Conservation (phyloP, 1,284 basidiomycete genomes). For the Ganoderma sp. region DNA sequence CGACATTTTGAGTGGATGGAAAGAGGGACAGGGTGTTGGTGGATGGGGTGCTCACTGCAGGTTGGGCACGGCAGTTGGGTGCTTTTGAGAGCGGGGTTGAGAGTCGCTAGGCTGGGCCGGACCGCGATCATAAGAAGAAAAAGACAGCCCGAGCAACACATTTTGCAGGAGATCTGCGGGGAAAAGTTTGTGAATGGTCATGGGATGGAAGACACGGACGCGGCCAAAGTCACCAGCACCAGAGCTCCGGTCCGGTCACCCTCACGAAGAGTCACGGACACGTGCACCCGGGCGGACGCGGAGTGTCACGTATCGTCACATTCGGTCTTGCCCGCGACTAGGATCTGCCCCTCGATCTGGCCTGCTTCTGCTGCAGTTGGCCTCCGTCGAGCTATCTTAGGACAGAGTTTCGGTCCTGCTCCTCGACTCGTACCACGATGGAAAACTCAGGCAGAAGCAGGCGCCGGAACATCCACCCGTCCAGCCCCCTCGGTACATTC, state of each 20-base stretch:
- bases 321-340: not conserved
- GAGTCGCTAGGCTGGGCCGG: conserved; percentile 10
- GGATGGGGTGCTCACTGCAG: not conserved
- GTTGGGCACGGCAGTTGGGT: not conserved
- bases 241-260: conserved; percentile 18
- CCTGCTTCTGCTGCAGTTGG: not conserved
- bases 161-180: conserved; percentile 20
- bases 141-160: not conserved
- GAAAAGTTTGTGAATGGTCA: conserved; percentile 18
- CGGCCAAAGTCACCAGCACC: not conserved
- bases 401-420: not conserved
- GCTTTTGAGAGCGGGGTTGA: conserved; percentile 21
- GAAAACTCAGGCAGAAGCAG: conserved; percentile 19
- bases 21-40: not conserved
- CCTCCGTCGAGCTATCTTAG: conserved; percentile 2
- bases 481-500: conserved; percentile 17
- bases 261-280: conserved; percentile 18
- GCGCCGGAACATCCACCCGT: conserved; percentile 16
- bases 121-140: conserved; percentile 18
- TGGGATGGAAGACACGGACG: conserved; percentile 13
- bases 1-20: conserved; percentile 24
- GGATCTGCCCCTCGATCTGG: not conserved
- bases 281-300: conserved; percentile 7
- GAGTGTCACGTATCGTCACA: conserved; percentile 5
- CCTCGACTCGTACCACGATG: not conserved